Evolutionary conservation across 805 yeast species (phyloP).

Genomic region (Ogataea pini): DNA sequence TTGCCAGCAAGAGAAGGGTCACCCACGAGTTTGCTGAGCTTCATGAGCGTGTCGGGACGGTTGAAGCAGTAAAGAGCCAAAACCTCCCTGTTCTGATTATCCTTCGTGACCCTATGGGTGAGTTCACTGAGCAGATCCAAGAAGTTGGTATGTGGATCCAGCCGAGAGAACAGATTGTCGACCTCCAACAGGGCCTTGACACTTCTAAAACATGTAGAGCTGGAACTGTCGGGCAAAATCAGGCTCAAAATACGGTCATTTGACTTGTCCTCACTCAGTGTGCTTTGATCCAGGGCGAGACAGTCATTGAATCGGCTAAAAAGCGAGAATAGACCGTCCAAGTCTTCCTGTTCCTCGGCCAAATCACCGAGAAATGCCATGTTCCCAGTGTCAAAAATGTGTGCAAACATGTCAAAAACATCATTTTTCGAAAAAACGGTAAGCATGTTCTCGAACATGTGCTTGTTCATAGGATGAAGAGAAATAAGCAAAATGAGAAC

Average conservation of each 20-base stretch:
- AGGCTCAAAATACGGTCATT: slow-evolving; percentile 11
- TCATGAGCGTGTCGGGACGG: slow-evolving; percentile 21
- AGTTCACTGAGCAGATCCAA: slow-evolving; percentile 6
- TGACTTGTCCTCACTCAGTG: slow-evolving; percentile 21
- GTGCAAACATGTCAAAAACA: slow-evolving; percentile 13
- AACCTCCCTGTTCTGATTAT: slow-evolving; percentile 23
- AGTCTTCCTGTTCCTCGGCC: slow-evolving; percentile 5
- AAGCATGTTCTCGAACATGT: slow-evolving; percentile 20
- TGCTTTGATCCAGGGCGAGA: slow-evolving; percentile 24
- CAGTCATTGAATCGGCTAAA: slow-evolving; percentile 24
- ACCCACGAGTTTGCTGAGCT: slow-evolving; percentile 21
- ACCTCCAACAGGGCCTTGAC: slow-evolving; percentile 9
- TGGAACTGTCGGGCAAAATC: slow-evolving; percentile 10
- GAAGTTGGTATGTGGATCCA: slow-evolving; percentile 2
- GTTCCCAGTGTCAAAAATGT: slow-evolving; percentile 9
- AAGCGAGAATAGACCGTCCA: slow-evolving; percentile 17
- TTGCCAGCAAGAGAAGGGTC: slow-evolving; percentile 21
- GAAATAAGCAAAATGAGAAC: slow-evolving; percentile 22
- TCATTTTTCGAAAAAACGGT: slow-evolving; percentile 9
- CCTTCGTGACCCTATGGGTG: slow-evolving; percentile 8
- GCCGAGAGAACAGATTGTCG: slow-evolving; percentile 3
- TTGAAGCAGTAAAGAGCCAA: slow-evolving; percentile 17
- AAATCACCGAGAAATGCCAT: neutral
- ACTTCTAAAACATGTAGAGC: slow-evolving; percentile 10
- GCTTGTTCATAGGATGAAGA: slow-evolving; percentile 23